Evolutionary conservation across 2,329 filamentous ascomycete species (phyloP), one percentile per base, ranked within the genome.

Genomic region (Penicillium sp.): DNA sequence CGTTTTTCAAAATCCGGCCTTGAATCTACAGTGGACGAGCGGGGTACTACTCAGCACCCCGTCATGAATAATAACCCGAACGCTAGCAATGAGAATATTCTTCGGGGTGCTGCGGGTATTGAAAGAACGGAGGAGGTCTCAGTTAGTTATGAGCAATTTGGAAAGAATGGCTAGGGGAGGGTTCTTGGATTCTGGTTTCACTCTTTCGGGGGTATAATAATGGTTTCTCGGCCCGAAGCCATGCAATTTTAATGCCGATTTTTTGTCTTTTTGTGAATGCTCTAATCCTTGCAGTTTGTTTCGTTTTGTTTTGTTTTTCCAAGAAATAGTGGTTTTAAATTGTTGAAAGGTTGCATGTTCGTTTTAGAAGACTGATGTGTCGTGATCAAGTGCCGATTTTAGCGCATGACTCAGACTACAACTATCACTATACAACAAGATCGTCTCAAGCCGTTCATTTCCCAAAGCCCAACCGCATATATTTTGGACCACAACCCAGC

Each of bases 71-170:
- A 51, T 31, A 41, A 34, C 33, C 33, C 13, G 55, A 58, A 64
- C 21, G 45, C 41, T 5, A 66, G 65, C 16, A 52, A 66, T 34
- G 63, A 67, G 50, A 49, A 55, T 41, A 67, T 67, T 25, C 53
- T 67, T 9, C 50, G 48, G 0, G 33, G 33, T 16, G 62, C 53
- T 7, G 60, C 62, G 5, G 63, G 59, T 0, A 67, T 67, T 48
- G 63, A 61, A 34, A 57, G 63, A n/a, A 67, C 59, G 10, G 65
- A 67, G 39, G 63, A 65, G 46, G 46, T 66, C 19, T 55, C 56
- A 1, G 57, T 66, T 34, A 16, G 7, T 15, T 62, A 60, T 46
- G 60, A 62, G 50, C 36, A 45, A 23, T 59, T 41, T 55, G 50
- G 51, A 13, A 60, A 39, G 33, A 34, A 34, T 34, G 25, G 27